Evolutionary conservation across 78 protist species (phyloP).

Genomic region (Diacronema lutheri): DNA sequence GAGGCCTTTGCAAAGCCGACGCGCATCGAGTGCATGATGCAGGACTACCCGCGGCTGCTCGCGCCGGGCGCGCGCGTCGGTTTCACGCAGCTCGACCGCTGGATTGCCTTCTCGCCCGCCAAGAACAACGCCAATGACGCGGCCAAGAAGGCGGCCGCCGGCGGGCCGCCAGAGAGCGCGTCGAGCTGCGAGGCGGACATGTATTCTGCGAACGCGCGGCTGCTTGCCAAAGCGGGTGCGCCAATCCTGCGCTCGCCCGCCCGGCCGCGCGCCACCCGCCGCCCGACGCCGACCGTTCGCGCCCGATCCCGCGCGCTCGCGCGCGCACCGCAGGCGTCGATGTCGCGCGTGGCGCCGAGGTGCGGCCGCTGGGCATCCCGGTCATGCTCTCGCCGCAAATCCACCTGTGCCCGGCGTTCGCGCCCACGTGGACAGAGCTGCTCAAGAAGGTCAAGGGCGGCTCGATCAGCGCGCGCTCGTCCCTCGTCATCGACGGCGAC

Average conservation of each 20-base stretch:
- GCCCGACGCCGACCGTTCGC: too few species aligned
- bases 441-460: not conserved
- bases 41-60: slow-evolving; percentile 18
- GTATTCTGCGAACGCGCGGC: too few species aligned
- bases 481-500: slow-evolving; percentile 11
- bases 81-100: slow-evolving; percentile 35
- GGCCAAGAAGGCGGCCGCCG: not conserved
- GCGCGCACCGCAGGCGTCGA: too few species aligned
- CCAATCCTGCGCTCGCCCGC: too few species aligned
- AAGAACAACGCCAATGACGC: slow-evolving; percentile 54
- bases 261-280: too few species aligned
- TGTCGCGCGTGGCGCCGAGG: too few species aligned
- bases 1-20: slow-evolving; percentile 52
- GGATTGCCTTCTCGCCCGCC: slow-evolving; percentile 27
- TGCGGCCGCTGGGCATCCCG: not conserved
- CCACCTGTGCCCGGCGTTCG: slow-evolving; percentile 33
- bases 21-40: slow-evolving; percentile 78
- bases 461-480: not conserved
- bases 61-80: slow-evolving; percentile 13
- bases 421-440: not conserved
- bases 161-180: slow-evolving; percentile 20
- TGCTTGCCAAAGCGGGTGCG: too few species aligned
- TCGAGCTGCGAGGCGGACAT: slow-evolving; percentile 9
- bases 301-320: too few species aligned
- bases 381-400: not conserved